Evolutionary conservation across 345 rosid genomes (phyloP).

Genomic region (Eucalyptus cladocalyx): DNA sequence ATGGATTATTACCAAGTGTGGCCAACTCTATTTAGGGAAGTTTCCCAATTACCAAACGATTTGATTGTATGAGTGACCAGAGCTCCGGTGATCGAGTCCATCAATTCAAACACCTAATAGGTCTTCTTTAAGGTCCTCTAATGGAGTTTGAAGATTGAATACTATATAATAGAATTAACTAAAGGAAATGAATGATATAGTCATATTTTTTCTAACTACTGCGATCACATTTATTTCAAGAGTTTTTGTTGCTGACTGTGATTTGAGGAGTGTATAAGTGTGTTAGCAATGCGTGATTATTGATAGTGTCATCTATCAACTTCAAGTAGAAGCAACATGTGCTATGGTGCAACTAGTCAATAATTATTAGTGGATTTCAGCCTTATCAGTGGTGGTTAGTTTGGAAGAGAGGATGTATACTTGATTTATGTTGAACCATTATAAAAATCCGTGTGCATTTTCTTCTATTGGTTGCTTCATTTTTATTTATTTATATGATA

Average conservation of each 20-base stretch:
- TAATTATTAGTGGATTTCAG: neutral
- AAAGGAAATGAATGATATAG: no score
- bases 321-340: neutral
- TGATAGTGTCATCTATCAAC: neutral
- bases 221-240: accelerated
- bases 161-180: no score
- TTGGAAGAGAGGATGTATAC: neutral
- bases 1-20: no score
- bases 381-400: neutral
- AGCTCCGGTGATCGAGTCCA: no score
- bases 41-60: no score
- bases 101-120: neutral
- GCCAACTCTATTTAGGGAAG: no score
- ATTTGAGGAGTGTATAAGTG: neutral
- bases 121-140: neutral
- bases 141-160: neutral
- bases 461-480: neutral
- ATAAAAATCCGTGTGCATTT: neutral
- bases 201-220: neutral
- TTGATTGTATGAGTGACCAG: neutral
- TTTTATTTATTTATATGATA: neutral
- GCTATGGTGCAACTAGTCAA: neutral
- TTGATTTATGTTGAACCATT: accelerated
- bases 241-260: neutral
- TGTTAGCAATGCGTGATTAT: neutral